A percentile compares a stretch with the other conserved stretches of the same genome.
phyloP scores from a whole-genome alignment of 768 basidiomycete species.

The Russula olivacea region DNA sequence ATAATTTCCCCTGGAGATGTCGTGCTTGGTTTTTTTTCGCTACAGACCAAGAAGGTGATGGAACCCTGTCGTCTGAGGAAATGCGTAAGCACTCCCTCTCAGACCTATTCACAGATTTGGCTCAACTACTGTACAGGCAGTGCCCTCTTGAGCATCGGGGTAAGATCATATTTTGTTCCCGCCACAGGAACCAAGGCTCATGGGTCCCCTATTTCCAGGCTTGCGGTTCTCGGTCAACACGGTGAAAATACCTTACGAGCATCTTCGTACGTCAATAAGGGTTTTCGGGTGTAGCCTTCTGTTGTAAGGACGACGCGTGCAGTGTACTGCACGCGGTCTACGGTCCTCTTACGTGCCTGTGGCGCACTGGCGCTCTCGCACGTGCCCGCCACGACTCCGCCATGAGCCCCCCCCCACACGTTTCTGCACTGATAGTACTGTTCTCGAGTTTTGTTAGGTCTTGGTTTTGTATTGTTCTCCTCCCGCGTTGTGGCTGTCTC shows the following conservation, averaged over 20 bases:
- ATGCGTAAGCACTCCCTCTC: slow-evolving; percentile 2
- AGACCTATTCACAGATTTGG: not conserved
- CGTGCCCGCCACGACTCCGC: too few relatives aligned
- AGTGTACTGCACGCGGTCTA: too few relatives aligned
- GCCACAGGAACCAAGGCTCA: not conserved
- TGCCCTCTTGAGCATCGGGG: slow-evolving; percentile 12
- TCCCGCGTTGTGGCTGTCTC: too few relatives aligned
- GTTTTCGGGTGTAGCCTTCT: not conserved
- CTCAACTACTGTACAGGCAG: not conserved
- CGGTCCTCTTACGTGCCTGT: too few relatives aligned
- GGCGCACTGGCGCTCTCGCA: too few relatives aligned
- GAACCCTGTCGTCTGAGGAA: slow-evolving; percentile 6
- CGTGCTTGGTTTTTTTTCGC: slow-evolving; percentile 7
- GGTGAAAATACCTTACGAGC: slow-evolving; percentile 12
- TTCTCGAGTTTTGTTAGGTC: too few relatives aligned
- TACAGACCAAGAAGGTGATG: slow-evolving; percentile 8
- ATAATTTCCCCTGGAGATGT: not conserved
- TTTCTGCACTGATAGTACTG: too few relatives aligned
- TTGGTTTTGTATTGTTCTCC: too few relatives aligned
- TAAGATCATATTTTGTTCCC: not conserved
- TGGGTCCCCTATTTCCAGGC: not conserved
- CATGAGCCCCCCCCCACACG: too few relatives aligned
- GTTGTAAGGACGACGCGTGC: too few relatives aligned
- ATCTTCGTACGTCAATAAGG: slow-evolving; percentile 5
- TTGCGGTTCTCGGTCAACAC: slow-evolving; percentile 1